These are phyloP conservation scores for Telfairia occidentalis DNA, from an alignment of 331 rosid species.

Conservation along the genomic window DNA sequence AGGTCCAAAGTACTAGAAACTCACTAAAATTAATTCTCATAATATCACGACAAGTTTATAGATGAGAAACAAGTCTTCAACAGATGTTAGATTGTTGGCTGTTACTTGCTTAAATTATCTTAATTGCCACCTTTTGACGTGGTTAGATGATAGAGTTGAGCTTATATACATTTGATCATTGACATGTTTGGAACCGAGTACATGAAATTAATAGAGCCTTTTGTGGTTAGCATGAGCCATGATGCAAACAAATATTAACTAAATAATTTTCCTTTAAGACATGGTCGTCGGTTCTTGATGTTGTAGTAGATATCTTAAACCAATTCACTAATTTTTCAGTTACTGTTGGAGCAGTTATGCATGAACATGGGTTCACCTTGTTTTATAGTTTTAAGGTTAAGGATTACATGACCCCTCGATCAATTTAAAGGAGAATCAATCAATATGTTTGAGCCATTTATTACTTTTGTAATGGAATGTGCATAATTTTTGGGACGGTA, in stretches of 20 bases:
- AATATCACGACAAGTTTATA: not conserved
- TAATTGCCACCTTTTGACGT: not conserved
- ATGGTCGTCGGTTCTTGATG: not conserved
- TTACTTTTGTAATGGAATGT: not conserved
- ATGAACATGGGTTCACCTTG: not conserved
- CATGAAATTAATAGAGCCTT: not conserved
- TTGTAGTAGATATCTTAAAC: not conserved
- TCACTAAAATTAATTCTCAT: not conserved
- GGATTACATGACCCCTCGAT: not conserved
- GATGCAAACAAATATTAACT: not conserved
- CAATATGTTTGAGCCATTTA: not conserved
- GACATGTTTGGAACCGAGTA: not conserved
- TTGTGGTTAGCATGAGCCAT: not conserved
- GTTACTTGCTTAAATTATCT: not conserved
- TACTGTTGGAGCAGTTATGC: not conserved
- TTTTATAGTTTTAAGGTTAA: not conserved
- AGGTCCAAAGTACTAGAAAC: not conserved
- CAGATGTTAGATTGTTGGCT: not conserved
- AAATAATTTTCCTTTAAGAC: not conserved
- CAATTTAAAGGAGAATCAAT: not conserved
- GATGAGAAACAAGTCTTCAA: not conserved
- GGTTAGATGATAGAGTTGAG: not conserved
- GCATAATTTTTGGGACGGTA: not conserved
- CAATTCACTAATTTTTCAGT: not conserved
- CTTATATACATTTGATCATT: not conserved